phyloP scores from a whole-genome alignment of 2,329 filamentous ascomycete genomes.

The Aspergillus luchuensis region DNA sequence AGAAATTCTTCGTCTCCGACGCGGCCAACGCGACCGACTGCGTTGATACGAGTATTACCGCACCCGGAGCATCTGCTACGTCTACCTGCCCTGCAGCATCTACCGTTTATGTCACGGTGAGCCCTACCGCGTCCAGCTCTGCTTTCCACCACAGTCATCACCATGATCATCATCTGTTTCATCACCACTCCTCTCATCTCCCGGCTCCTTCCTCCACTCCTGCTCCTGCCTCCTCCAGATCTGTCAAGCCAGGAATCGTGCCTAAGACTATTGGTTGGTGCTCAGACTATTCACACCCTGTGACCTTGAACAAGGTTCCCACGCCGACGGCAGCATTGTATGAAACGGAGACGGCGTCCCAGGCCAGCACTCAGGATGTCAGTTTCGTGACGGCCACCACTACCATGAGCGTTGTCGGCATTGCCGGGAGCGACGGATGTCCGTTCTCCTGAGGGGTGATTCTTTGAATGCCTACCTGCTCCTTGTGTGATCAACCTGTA shows the following conservation, averaged over 20 bases:
- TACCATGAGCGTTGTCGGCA: neutral
- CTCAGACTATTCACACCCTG: slow-evolving; percentile 30
- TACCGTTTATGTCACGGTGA: slow-evolving; percentile 29
- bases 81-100: slow-evolving; percentile 17
- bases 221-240: slow-evolving; percentile 14
- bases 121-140: slow-evolving; percentile 24
- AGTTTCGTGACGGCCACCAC: neutral
- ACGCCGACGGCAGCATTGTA: slow-evolving; percentile 8
- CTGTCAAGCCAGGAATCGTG: slow-evolving; percentile 27
- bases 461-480: too few relatives aligned
- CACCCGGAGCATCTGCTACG: neutral
- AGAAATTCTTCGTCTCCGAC: slow-evolving; percentile 39
- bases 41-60: slow-evolving; percentile 16
- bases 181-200: slow-evolving; percentile 9
- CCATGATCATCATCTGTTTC: neutral
- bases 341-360: neutral
- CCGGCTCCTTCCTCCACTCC: slow-evolving; percentile 17
- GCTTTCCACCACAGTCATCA: slow-evolving; percentile 8
- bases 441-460: neutral
- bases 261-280: slow-evolving; percentile 32
- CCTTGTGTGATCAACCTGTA: too few relatives aligned
- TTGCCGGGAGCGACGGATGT: neutral
- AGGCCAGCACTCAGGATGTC: neutral
- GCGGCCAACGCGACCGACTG: slow-evolving; percentile 14
- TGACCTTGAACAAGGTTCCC: slow-evolving; percentile 23